Percentiles rank a stretch among this genome's conserved stretches.
phyloP scores from a whole-genome alignment of 2,329 filamentous ascomycete species.

The Parastagonospora nodorum region DNA sequence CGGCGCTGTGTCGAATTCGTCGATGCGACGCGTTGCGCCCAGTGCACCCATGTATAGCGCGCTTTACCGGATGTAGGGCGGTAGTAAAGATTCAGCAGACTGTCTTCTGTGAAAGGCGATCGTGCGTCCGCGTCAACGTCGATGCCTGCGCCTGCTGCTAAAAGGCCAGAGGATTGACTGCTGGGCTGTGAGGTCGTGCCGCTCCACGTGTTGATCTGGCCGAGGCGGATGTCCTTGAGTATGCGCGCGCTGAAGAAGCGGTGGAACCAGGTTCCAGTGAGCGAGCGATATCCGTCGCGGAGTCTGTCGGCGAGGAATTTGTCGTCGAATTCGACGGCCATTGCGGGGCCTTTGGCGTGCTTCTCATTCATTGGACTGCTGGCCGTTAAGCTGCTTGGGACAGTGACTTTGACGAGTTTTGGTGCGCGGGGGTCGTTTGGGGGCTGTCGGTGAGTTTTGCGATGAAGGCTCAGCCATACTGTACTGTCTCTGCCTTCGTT shows the following conservation, averaged over 20 bases:
- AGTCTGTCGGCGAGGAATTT: constrained; percentile 26
- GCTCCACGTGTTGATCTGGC: constrained; percentile 22
- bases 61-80: constrained; percentile 40
- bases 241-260: constrained; percentile 26
- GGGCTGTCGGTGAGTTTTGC: not conserved
- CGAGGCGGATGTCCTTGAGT: constrained; percentile 25
- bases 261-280: constrained; percentile 28
- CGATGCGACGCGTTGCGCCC: constrained; percentile 43
- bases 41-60: constrained; percentile 52
- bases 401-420: constrained; percentile 11
- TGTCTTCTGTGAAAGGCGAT: constrained; percentile 46
- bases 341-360: not conserved
- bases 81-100: constrained; percentile 43
- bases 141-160: constrained; percentile 17
- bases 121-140: constrained; percentile 3
- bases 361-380: constrained; percentile 1
- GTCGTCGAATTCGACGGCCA: constrained; percentile 34
- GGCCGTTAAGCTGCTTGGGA: constrained; percentile 20
- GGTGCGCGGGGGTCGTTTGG: not conserved
- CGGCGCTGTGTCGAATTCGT: constrained; percentile 10
- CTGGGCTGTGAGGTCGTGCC: constrained; percentile 3
- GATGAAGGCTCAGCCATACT: constrained; percentile 22
- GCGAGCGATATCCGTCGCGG: constrained; percentile 14
- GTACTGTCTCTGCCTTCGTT: constrained; percentile 11
- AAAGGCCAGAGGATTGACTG: constrained; percentile 7